Conservation (phyloP, 2,329 filamentous ascomycete species). For the Tolypocladium sp. region DNA sequence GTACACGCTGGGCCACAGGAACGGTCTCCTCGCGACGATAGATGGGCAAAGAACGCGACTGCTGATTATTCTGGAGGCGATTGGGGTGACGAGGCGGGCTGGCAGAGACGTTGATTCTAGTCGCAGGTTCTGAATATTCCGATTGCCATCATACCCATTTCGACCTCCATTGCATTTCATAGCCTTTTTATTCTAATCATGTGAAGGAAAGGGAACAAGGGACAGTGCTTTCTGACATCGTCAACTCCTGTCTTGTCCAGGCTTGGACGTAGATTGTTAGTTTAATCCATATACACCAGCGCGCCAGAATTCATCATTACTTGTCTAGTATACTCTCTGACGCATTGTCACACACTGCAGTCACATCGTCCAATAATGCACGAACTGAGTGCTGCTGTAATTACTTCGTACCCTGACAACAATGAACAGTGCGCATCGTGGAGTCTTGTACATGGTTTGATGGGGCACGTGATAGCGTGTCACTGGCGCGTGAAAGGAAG, state of each 20-base stretch:
- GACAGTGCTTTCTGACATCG: no score
- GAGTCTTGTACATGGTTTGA: neutral
- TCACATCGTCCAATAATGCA: neutral
- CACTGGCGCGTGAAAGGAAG: conserved; percentile 7
- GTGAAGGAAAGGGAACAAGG: no score
- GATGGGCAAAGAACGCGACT: conserved; percentile 13
- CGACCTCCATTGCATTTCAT: neutral
- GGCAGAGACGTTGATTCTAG: neutral
- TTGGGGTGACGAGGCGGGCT: conserved; percentile 13
- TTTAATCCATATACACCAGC: neutral
- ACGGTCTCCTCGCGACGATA: conserved; percentile 1
- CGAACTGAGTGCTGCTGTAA: neutral
- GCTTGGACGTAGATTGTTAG: neutral
- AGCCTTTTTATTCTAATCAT: neutral
- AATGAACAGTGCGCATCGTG: neutral
- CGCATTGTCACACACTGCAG: neutral
- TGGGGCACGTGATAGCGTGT: conserved; percentile 19
- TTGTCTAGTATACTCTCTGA: neutral
- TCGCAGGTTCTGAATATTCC: neutral
- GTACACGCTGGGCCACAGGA: neutral
- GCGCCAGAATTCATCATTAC: no score
- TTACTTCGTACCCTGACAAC: no score
- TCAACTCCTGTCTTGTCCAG: no score
- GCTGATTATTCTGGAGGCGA: conserved; percentile 18
- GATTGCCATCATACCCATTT: neutral